Percentiles rank a stretch among this genome's conserved stretches.
Evolutionary conservation across 768 basidiomycete genomes (phyloP).

Genomic region (Russula sp.): DNA sequence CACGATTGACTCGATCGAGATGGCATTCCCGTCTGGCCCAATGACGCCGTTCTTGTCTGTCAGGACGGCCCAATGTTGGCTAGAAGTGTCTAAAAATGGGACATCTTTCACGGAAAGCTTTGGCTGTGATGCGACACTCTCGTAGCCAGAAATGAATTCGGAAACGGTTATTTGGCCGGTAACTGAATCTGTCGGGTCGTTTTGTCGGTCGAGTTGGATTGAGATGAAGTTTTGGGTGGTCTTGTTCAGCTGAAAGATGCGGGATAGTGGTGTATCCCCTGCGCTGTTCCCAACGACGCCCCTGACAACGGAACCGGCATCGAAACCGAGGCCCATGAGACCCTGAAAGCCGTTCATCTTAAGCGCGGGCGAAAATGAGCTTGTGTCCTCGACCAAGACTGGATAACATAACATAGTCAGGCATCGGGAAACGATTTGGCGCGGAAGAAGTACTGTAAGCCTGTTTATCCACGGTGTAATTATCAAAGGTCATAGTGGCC

Average conservation of each 20-base stretch:
- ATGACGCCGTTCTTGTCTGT: conserved; percentile 66
- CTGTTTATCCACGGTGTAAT: conserved; percentile 54
- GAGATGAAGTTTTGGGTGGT: conserved; percentile 60
- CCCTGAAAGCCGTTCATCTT: conserved; percentile 59
- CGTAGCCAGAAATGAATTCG: conserved; percentile 56
- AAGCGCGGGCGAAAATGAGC: conserved; percentile 57
- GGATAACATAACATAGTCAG: not conserved
- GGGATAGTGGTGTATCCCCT: conserved; percentile 57
- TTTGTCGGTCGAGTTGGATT: conserved; percentile 55
- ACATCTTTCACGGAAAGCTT: conserved; percentile 63
- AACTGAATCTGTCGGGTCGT: conserved; percentile 45
- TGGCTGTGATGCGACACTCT: conserved; percentile 55
- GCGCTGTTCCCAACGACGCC: conserved; percentile 44
- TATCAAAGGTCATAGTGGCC: conserved; percentile 48
- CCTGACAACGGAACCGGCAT: conserved; percentile 58
- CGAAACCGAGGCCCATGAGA: conserved; percentile 74
- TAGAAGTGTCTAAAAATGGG: conserved; percentile 49
- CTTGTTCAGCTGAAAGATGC: conserved; percentile 56
- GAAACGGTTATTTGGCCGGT: conserved; percentile 66
- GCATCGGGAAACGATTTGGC: not conserved
- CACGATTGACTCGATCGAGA: conserved; percentile 58
- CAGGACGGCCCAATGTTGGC: conserved; percentile 78
- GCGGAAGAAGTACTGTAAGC: conserved; percentile 49
- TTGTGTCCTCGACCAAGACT: conserved; percentile 63
- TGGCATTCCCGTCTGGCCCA: conserved; percentile 67